phyloP scores from a whole-genome alignment of 768 basidiomycete species.

The Trametes cubensis region DNA sequence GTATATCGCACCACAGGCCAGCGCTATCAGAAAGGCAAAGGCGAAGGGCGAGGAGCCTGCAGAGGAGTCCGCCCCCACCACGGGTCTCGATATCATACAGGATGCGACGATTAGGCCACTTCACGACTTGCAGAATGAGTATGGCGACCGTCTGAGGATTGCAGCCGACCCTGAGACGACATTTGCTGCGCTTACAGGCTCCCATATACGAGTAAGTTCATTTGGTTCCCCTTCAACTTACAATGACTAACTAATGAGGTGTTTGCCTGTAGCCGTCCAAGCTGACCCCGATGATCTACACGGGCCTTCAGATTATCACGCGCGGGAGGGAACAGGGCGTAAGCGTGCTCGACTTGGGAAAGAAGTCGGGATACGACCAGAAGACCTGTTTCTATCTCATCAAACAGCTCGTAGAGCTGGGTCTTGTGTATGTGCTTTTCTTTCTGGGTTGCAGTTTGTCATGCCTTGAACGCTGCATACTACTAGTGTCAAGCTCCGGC shows the following conservation, averaged over 20 bases:
- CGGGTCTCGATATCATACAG: constrained; percentile 49
- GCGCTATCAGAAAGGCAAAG: constrained; percentile 65
- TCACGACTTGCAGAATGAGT: constrained; percentile 55
- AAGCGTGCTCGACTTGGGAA: constrained; percentile 76
- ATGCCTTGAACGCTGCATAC: not conserved
- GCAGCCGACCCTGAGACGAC: constrained; percentile 75
- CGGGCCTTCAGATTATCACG: constrained; percentile 82
- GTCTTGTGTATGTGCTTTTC: constrained; percentile 59
- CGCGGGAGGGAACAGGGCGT: constrained; percentile 77
- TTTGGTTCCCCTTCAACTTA: not conserved
- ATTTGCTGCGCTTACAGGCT: constrained; percentile 81
- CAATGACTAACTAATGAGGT: not conserved
- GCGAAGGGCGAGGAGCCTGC: constrained; percentile 53
- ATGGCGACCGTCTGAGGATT: constrained; percentile 69
- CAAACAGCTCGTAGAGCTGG: constrained; percentile 71
- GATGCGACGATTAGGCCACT: constrained; percentile 60
- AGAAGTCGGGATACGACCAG: constrained; percentile 80
- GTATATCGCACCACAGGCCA: constrained; percentile 75
- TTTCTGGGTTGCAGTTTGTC: not conserved
- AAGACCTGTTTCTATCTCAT: constrained; percentile 90
- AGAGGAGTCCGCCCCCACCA: constrained; percentile 45
- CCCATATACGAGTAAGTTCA: constrained; percentile 71
- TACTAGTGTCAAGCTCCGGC: constrained; percentile 71
- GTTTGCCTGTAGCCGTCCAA: constrained; percentile 62
- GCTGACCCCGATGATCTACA: constrained; percentile 84